Evolutionary conservation across 2,329 filamentous ascomycete genomes (phyloP).

Genomic region (Fusarium buharicum): DNA sequence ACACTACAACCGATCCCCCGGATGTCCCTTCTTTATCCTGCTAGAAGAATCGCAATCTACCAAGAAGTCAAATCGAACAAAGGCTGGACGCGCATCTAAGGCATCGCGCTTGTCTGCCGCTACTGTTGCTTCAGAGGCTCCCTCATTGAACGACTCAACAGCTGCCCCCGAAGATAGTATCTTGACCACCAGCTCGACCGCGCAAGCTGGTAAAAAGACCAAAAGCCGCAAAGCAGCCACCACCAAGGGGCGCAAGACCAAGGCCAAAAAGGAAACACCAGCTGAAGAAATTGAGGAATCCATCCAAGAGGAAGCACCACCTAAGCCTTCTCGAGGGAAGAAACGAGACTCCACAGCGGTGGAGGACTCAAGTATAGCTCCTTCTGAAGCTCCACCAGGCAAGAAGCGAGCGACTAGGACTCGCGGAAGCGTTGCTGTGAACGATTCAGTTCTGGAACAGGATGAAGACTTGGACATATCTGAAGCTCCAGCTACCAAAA

Average conservation of each 20-base stretch:
- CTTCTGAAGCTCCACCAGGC: conserved; percentile 60
- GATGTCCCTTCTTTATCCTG: conserved; percentile 85
- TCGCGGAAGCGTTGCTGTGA: conserved; percentile 59
- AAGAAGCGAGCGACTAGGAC: conserved; percentile 69
- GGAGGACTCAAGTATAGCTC: conserved; percentile 58
- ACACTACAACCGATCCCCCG: conserved; percentile 80
- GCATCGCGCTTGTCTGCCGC: conserved; percentile 70
- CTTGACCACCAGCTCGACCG: conserved; percentile 68
- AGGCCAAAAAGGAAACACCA: conserved; percentile 63
- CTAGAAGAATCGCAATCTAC: conserved; percentile 63
- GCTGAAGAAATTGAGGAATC: conserved; percentile 55
- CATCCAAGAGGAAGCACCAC: conserved; percentile 38
- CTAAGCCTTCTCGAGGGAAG: conserved; percentile 61
- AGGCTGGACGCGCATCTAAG: conserved; percentile 71
- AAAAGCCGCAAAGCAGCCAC: conserved; percentile 63
- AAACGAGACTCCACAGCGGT: conserved; percentile 72
- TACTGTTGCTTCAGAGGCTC: conserved; percentile 61
- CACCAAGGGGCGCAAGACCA: conserved; percentile 47
- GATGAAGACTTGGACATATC: conserved; percentile 55
- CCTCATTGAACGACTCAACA: conserved; percentile 58
- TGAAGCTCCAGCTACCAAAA: conserved; percentile 50
- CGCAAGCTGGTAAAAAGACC: conserved; percentile 66
- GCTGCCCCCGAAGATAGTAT: conserved; percentile 67
- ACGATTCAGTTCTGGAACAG: conserved; percentile 52
- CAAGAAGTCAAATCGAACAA: conserved; percentile 67